phyloP scores from a whole-genome alignment of 2,329 filamentous ascomycete species.

The Aspergillus alliaceus region DNA sequence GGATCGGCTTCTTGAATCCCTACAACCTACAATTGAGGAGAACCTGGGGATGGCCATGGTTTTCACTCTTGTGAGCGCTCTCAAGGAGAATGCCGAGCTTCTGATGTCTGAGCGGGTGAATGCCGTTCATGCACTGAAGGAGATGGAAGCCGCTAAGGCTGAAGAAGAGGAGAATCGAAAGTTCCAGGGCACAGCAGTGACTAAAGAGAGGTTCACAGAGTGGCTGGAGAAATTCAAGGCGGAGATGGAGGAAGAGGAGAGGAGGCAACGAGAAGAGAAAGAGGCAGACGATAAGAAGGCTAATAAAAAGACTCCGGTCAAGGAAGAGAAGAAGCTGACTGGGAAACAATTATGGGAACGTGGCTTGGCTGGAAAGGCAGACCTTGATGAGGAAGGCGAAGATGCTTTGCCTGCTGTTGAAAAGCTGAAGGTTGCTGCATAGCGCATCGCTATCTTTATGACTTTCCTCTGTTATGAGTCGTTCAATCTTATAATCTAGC shows the following conservation, averaged over 20 bases:
- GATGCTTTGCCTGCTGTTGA: conserved; percentile 62
- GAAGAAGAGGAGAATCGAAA: conserved; percentile 96
- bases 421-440: conserved; percentile 70
- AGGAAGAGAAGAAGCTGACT: conserved; percentile 65
- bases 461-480: conserved; percentile 3
- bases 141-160: conserved; percentile 55
- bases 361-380: conserved; percentile 65
- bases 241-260: conserved; percentile 76
- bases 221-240: conserved; percentile 77
- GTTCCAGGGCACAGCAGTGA: conserved; percentile 89
- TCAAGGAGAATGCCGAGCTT: conserved; percentile 90
- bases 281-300: conserved; percentile 81
- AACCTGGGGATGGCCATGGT: conserved; percentile 98
- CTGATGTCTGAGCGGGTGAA: conserved; percentile 74
- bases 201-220: conserved; percentile 75
- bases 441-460: conserved; percentile 12
- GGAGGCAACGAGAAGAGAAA: conserved; percentile 66
- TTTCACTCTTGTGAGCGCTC: conserved; percentile 80
- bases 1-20: conserved; percentile 65
- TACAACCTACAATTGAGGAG: conserved; percentile 79
- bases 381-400: conserved; percentile 67
- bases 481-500: conserved; percentile 1
- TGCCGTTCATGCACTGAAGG: conserved; percentile 56
- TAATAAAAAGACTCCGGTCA: conserved; percentile 71
- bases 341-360: conserved; percentile 78